Percentiles rank a stretch among this genome's conserved stretches.
phyloP scores from a whole-genome alignment of 2,329 filamentous ascomycete species.

The Xylariaceae sp. region DNA sequence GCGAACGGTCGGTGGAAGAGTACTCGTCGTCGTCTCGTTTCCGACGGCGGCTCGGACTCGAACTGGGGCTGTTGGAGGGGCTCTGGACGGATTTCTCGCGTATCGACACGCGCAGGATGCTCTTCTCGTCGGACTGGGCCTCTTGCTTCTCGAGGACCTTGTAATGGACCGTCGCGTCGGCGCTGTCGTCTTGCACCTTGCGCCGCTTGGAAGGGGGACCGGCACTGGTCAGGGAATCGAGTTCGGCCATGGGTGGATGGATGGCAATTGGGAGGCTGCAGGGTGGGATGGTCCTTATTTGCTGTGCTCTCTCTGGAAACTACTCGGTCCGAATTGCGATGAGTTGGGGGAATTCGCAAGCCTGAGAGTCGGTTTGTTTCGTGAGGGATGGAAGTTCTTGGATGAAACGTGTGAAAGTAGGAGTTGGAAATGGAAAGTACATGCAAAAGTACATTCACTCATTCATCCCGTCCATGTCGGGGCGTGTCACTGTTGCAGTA shows the following conservation, averaged over 20 bases:
- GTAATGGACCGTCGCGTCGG: slow-evolving; percentile 38
- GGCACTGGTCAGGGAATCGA: slow-evolving; percentile 23
- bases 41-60: slow-evolving; percentile 23
- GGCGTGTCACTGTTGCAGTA: background rate
- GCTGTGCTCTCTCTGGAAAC: too few species aligned
- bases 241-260: slow-evolving; percentile 27
- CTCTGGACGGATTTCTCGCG: slow-evolving; percentile 27
- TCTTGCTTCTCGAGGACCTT: slow-evolving; percentile 42
- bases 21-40: slow-evolving; percentile 25
- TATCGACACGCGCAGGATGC: slow-evolving; percentile 28
- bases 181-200: slow-evolving; percentile 38
- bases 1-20: slow-evolving; percentile 30
- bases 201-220: slow-evolving; percentile 39
- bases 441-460: background rate
- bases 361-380: background rate
- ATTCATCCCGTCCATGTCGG: background rate
- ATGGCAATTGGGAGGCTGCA: background rate
- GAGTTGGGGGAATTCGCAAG: too few species aligned
- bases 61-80: slow-evolving; percentile 24
- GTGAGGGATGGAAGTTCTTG: background rate
- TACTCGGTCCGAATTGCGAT: too few species aligned
- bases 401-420: background rate
- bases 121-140: slow-evolving; percentile 14
- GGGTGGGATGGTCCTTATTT: background rate
- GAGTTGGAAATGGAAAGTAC: background rate